These are phyloP conservation scores for thale cress (Arabidopsis thaliana) DNA, from an alignment of 345 rosid species.

Conservation along the genomic window DNA sequence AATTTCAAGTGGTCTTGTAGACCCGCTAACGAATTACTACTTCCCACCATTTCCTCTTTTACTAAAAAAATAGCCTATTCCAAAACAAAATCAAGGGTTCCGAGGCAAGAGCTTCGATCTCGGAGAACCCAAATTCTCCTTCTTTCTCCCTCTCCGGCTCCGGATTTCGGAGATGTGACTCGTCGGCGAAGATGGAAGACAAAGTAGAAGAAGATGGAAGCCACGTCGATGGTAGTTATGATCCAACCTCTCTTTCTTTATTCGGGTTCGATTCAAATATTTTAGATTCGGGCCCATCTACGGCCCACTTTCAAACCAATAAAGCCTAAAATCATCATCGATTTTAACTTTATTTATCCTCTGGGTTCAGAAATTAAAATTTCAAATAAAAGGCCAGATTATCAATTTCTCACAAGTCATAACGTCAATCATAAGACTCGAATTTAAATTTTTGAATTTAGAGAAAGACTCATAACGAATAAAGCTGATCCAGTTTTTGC, in stretches of 20 bases:
- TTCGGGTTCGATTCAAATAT: conserved; percentile 30
- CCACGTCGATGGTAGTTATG: conserved; percentile 29
- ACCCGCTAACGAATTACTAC: conserved; percentile 71
- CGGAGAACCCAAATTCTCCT: conserved; percentile 23
- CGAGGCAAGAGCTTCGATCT: conserved; percentile 22
- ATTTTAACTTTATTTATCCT: neutral
- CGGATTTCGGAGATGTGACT: conserved; percentile 36
- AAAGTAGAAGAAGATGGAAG: conserved; percentile 36
- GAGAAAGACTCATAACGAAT: neutral
- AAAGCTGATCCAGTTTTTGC: neutral
- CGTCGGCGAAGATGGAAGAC: conserved; percentile 56
- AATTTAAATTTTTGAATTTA: neutral
- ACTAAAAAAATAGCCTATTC: neutral
- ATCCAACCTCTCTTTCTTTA: conserved; percentile 31
- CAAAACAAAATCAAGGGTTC: conserved; percentile 34
- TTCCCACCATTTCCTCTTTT: conserved; percentile 54
- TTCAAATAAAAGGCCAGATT: conserved; percentile 33
- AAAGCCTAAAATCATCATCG: conserved; percentile 25
- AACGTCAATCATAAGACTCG: conserved; percentile 1
- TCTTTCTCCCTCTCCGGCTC: conserved; percentile 25
- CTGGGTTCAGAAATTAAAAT: neutral
- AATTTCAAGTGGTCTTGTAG: conserved; percentile 95
- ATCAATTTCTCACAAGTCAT: neutral
- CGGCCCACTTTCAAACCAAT: conserved; percentile 35
- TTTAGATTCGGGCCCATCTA: conserved; percentile 34